Conservation (phyloP, 441 rosid genomes). For the Erysimum pusillum region DNA sequence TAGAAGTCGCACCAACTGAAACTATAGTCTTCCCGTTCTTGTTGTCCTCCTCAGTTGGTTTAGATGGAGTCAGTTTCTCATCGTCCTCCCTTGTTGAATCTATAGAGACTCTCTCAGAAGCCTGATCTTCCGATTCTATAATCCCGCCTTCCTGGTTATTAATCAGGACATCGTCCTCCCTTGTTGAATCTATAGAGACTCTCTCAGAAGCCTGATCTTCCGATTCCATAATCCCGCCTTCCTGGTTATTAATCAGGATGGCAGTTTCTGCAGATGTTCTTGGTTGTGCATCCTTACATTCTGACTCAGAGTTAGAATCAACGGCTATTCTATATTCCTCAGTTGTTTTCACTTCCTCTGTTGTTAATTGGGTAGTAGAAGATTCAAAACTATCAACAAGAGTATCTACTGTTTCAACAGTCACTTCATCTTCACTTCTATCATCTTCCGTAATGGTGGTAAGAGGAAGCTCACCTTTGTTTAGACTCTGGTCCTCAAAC, state of each 20-base stretch:
- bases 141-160: slow-evolving; percentile 45
- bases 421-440: slow-evolving; percentile 47
- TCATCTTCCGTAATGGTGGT: slow-evolving; percentile 41
- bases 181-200: slow-evolving; percentile 45
- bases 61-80: slow-evolving; percentile 48
- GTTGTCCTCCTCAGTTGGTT: slow-evolving; percentile 47
- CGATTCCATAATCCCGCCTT: slow-evolving; percentile 48
- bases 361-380: slow-evolving; percentile 35
- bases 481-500: slow-evolving; percentile 42
- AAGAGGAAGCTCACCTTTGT: slow-evolving; percentile 41
- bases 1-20: slow-evolving; percentile 46
- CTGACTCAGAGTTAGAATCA: slow-evolving; percentile 46
- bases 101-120: slow-evolving; percentile 41
- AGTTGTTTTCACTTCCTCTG: slow-evolving; percentile 24
- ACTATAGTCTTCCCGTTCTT: slow-evolving; percentile 47
- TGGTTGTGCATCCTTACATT: slow-evolving; percentile 51
- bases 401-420: slow-evolving; percentile 38
- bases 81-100: slow-evolving; percentile 48
- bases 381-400: slow-evolving; percentile 15
- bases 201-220: slow-evolving; percentile 44
- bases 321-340: slow-evolving; percentile 40
- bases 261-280: slow-evolving; percentile 47
- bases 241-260: slow-evolving; percentile 47
- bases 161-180: slow-evolving; percentile 36
- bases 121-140: slow-evolving; percentile 48